Conservation (phyloP, 208 protist genomes). For the Leishmania guyanensis region DNA sequence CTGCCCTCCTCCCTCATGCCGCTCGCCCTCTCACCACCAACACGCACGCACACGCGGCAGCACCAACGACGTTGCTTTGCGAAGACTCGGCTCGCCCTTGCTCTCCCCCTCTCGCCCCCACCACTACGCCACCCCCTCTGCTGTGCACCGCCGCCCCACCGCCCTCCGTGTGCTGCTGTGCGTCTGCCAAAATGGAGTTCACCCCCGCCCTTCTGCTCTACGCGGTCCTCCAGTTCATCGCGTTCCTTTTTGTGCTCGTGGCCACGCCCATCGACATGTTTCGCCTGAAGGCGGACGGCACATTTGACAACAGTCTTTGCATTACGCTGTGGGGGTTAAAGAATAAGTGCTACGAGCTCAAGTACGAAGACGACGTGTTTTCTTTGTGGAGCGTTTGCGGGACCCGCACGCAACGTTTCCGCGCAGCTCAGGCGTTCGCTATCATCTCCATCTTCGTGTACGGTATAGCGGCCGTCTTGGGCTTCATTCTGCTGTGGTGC, state of each 20-base stretch:
- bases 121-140: not conserved
- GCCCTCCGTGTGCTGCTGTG: no score
- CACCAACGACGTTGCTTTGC: not conserved
- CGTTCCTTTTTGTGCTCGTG: not conserved
- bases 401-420: no score
- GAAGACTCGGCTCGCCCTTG: not conserved
- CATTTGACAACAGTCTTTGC: not conserved
- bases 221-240: conserved; percentile 43
- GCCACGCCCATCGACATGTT: conserved; percentile 62
- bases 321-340: not conserved
- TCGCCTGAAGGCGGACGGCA: not conserved
- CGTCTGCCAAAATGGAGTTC: no score
- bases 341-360: not conserved
- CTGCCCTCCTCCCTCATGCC: not conserved
- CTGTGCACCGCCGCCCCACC: not conserved
- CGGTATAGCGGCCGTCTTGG: no score
- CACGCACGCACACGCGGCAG: conserved; percentile 7
- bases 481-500: no score
- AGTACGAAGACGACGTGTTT: not conserved
- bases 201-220: conserved; percentile 16
- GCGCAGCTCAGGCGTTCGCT: no score
- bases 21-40: conserved; percentile 16
- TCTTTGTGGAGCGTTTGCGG: no score
- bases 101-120: not conserved
- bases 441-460: no score